Evolutionary conservation across 192 early-diverging fungal species (phyloP).

Genomic region (Coemansia sp.): DNA sequence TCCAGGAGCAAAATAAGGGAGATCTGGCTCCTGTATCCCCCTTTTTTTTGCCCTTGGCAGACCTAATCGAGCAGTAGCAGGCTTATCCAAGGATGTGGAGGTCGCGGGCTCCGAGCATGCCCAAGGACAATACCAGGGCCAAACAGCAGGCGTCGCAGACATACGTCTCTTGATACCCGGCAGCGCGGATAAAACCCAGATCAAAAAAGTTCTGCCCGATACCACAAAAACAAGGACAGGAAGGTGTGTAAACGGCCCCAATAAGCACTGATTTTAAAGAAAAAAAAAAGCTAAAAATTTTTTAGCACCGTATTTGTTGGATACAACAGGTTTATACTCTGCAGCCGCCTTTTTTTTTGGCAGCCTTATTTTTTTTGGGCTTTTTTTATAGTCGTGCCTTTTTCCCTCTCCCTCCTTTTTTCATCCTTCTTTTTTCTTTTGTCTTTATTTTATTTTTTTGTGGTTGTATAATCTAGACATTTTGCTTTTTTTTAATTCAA

Average conservation of each 20-base stretch:
- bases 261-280: background rate
- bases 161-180: background rate
- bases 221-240: background rate
- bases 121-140: background rate
- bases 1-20: background rate
- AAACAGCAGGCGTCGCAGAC: too few relatives aligned
- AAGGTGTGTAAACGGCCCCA: background rate
- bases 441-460: constrained; percentile 22
- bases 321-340: background rate
- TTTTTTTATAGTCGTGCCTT: constrained; percentile 11
- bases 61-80: constrained; percentile 11
- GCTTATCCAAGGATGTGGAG: constrained; percentile 3
- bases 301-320: background rate
- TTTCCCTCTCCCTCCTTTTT: constrained; percentile 8
- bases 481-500: constrained; percentile 17
- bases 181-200: background rate
- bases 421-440: background rate
- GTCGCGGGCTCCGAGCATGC: background rate
- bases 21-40: background rate
- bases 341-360: constrained; percentile 13
- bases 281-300: constrained; percentile 6
- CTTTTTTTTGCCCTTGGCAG: background rate
- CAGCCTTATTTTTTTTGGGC: constrained; percentile 12
- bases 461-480: constrained; percentile 30
- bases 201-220: background rate